phyloP scores from a whole-genome alignment of 176 grass and related monocot genomes.

The Pontederia crassipes region DNA sequence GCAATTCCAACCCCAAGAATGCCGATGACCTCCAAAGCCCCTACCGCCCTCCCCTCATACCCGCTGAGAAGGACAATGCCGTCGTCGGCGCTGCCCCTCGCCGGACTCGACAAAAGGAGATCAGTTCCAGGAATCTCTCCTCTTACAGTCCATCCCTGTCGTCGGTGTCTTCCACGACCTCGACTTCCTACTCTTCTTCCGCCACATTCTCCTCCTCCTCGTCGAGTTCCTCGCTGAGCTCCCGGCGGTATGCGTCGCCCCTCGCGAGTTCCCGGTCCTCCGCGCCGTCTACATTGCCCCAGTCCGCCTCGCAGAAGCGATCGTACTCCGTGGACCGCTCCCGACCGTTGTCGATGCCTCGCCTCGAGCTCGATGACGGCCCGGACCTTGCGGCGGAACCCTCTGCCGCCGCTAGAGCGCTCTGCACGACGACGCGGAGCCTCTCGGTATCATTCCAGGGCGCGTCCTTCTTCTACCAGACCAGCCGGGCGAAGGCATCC shows the following conservation, averaged over 20 bases:
- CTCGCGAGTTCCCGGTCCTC: slow-evolving; percentile 20
- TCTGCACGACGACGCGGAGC: slow-evolving; percentile 32
- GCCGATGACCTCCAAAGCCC: neutral
- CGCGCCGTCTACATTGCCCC: slow-evolving; percentile 19
- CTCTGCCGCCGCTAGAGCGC: slow-evolving; percentile 13
- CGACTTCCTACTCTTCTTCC: slow-evolving; percentile 16
- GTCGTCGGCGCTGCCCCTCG: neutral
- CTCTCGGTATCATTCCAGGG: slow-evolving; percentile 39
- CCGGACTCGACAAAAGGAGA: slow-evolving; percentile 26
- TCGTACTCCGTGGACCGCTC: slow-evolving; percentile 25
- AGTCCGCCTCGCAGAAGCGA: slow-evolving; percentile 11
- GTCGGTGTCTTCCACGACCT: slow-evolving; percentile 24
- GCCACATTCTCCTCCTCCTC: slow-evolving; percentile 4
- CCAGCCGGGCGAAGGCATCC: slow-evolving; percentile 27
- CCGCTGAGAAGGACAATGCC: slow-evolving; percentile 37
- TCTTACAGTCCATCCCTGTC: slow-evolving; percentile 14
- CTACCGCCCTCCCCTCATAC: slow-evolving; percentile 26
- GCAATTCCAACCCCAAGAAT: slow-evolving; percentile 15
- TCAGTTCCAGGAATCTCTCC: slow-evolving; percentile 28
- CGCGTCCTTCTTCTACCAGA: slow-evolving; percentile 46
- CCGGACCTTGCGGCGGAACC: slow-evolving; percentile 5
- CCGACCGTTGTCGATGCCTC: slow-evolving; percentile 17
- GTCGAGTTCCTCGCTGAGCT: slow-evolving; percentile 15
- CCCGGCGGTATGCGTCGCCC: slow-evolving; percentile 29
- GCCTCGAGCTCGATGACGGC: slow-evolving; percentile 4